Evolutionary conservation across 306 rosid genomes (phyloP), one percentile per base, ranked within the genome.

Genomic region (Gynostemma pentaphyllum): DNA sequence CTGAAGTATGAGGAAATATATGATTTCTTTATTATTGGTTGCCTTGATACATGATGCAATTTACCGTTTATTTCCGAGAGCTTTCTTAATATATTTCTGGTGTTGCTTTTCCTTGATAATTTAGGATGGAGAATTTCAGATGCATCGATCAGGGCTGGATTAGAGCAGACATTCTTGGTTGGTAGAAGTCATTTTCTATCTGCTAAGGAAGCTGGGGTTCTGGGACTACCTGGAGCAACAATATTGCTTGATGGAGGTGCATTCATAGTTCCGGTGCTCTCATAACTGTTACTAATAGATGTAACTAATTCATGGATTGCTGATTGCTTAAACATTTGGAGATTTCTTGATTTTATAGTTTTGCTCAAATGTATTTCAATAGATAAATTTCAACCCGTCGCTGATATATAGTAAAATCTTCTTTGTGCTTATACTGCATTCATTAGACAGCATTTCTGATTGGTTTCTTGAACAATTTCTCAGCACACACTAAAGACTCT

Each of bases 401-500:
- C 42, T 55, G 42, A 55, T 55, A 55, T 55, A 53, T 28, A 15
- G 34, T 13, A 0, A 21, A 55, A 4, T 55, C 22, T 56, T 1
- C 5, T 12, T 55, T 16, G 45, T 56, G 39, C 45, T 22, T 27
- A 12, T 1, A 36, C 19, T 34, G 2, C 67, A 40, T 40, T 26
- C 51, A 6, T 42, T 39, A 5, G 32, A 21, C 24, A 11, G 52
- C n/a, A 1, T 62, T 27, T 62, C 39, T 62, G 16, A 26, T 36
- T 36, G 37, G 42, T 60, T 70, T 46, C 59, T 34, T 12, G 36
- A 23, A 72, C 16, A 16, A 34, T 76, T 45, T 70, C 77, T 42
- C 75, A 88, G 96, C 94, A 16, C 98, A 88, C 71, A 92, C 96
- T 74, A 86, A 82, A 62, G 96, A 88, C 50, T 92, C 96, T 61